Percentiles rank a stretch among this genome's conserved stretches.
Evolutionary conservation across 257 asterid species (phyloP).

Genomic region (Nicotiana tomentosiformis): DNA sequence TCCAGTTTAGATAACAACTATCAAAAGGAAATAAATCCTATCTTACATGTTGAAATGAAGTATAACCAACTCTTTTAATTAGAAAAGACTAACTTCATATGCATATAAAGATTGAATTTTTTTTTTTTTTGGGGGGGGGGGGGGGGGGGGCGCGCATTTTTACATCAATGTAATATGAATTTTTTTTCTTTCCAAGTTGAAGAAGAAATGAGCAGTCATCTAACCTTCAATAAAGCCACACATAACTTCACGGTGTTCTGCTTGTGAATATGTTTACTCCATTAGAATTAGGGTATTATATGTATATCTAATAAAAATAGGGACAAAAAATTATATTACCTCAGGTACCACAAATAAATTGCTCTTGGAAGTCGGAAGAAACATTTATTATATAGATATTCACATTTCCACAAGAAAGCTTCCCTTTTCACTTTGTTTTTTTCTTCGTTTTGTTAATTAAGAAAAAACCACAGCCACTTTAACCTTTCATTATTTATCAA

Average conservation of each 20-base stretch:
- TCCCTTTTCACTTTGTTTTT: neutral
- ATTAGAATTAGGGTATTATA: neutral
- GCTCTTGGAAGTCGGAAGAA: neutral
- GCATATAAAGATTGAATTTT: neutral
- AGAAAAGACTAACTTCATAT: neutral
- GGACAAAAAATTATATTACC: neutral
- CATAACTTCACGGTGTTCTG: too few species aligned
- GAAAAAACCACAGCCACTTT: neutral
- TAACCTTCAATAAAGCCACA: too few species aligned
- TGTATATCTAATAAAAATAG: neutral
- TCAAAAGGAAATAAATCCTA: too few species aligned
- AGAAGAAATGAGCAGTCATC: too few species aligned
- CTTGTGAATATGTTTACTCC: too few species aligned
- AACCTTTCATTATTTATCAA: too few species aligned
- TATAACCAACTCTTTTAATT: too few species aligned
- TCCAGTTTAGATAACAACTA: neutral
- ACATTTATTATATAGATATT: neutral
- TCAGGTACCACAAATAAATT: neutral
- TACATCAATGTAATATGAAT: too few species aligned
- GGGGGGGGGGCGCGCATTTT: too few species aligned
- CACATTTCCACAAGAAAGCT: neutral
- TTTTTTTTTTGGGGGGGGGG: too few species aligned
- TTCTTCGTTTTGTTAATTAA: neutral
- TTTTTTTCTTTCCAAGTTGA: too few species aligned
- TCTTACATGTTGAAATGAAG: too few species aligned